Conservation (phyloP, 2,329 filamentous ascomycete genomes). For the Amauroascus niger region DNA sequence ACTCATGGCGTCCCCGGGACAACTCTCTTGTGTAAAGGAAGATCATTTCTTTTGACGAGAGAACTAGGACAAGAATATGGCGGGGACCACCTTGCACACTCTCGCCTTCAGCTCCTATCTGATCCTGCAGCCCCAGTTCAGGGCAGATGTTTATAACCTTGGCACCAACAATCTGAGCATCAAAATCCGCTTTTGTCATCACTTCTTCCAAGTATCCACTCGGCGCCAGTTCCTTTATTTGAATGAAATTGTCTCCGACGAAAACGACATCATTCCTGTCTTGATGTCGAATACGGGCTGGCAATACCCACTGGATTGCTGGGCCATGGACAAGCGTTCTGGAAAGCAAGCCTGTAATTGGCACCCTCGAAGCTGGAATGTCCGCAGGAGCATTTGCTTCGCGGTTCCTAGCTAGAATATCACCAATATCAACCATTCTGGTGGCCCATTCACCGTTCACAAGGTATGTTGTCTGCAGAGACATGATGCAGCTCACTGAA, state of each 20-base stretch:
- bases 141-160: constrained; percentile 57
- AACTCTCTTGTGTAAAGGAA: constrained; percentile 59
- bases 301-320: constrained; percentile 64
- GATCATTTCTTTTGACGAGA: constrained; percentile 62
- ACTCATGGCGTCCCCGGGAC: constrained; percentile 44
- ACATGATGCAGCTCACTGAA: constrained; percentile 12
- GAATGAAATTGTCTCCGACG: constrained; percentile 70
- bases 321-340: constrained; percentile 70
- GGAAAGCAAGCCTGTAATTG: constrained; percentile 62
- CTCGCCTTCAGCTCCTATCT: constrained; percentile 22
- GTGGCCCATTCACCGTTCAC: constrained; percentile 17
- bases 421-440: constrained; percentile 16
- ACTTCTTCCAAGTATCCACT: constrained; percentile 65
- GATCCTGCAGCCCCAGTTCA: constrained; percentile 30
- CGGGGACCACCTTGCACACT: constrained; percentile 34
- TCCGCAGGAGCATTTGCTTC: constrained; percentile 21
- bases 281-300: constrained; percentile 63
- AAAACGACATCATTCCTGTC: constrained; percentile 74
- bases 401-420: constrained; percentile 16
- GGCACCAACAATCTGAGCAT: constrained; percentile 66
- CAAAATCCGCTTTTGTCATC: constrained; percentile 69
- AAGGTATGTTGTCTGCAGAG: constrained; percentile 17
- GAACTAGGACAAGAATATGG: constrained; percentile 68
- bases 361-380: constrained; percentile 31
- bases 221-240: constrained; percentile 62